Base-by-base conservation (phyloP, 306 rosid species). In the Glycine soja region DNA sequence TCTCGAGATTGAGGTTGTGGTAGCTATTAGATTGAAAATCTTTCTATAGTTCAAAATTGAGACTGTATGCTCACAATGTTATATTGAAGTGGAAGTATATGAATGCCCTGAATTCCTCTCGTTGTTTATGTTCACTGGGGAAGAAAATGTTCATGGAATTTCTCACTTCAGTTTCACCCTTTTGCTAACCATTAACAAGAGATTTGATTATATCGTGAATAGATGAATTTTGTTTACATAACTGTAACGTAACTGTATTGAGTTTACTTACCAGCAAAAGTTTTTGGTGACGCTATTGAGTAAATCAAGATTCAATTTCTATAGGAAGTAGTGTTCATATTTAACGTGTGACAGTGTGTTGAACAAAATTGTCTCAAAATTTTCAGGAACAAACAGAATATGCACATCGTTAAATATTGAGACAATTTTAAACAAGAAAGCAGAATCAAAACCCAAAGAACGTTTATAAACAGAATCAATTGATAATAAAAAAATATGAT, bases 1-100 rank as follows among this genome's bases (percentile, higher is more conserved):
- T 57, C 15, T 12, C 54, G 19, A 32, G 62, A 69, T 75, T 85
- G 80, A 67, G 75, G 66, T 56, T 76, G 62, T 81, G 69, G 75
- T 70, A 34, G 38, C 32, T 56, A 48, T 24, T 69, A 32, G 76
- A 70, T 53, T 77, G 70, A 57, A 54, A 71, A 70, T 74, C 15
- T 83, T 70, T 16, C 16, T 77, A 58, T 19, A 24, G 53, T 71
- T 18, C 75, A 62, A 83, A 2, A 5, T n/a, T 48, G 5, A n/a
- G 54, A 61, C 10, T 42, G 40, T 77, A 34, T 42, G 47, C 51
- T 32, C 18, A 42, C 8, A 53, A 24, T 18, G 13, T 38, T 66
- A 18, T 10, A 11, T 42, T 36, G 56, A 66, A 75, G 63, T 56
- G 46, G 15, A 18, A 63, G 45, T 34, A 70, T 51, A 40, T 51